phyloP scores from a whole-genome alignment of 2,329 filamentous ascomycete species.

The Spiromastix sp. region DNA sequence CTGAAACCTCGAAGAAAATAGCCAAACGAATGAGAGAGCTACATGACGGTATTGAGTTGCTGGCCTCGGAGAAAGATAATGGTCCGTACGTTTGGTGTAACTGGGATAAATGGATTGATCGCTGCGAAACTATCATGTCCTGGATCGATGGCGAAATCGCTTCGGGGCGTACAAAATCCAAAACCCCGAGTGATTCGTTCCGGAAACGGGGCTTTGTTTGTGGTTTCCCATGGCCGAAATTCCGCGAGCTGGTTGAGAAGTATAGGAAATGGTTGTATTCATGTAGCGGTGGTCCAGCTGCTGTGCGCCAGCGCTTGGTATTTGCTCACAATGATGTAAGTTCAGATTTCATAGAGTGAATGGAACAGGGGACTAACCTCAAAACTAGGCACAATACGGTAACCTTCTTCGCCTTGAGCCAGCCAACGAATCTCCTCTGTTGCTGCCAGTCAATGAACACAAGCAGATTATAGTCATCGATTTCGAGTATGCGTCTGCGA shows the following conservation, averaged over 20 bases:
- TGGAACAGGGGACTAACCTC: too few relatives aligned
- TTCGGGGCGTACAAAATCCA: conserved; percentile 32
- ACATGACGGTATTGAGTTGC: conserved; percentile 82
- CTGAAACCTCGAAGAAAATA: conserved; percentile 81
- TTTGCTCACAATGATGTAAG: conserved; percentile 97
- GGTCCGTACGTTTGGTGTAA: conserved; percentile 83
- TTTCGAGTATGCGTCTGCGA: conserved; percentile 93
- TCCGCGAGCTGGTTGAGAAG: conserved; percentile 62
- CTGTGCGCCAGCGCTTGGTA: conserved; percentile 64
- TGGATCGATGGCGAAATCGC: conserved; percentile 50
- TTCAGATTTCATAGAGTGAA: conserved; percentile 11
- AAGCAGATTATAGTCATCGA: conserved; percentile 96
- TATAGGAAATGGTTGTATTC: conserved; percentile 67
- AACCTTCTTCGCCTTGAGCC: conserved; percentile 79
- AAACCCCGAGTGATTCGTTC: conserved; percentile 46
- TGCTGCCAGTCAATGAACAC: conserved; percentile 84
- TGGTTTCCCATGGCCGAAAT: conserved; percentile 71
- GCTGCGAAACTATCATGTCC: conserved; percentile 42
- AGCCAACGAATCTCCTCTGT: conserved; percentile 64
- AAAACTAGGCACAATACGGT: conserved; percentile 79
- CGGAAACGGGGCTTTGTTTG: conserved; percentile 65
- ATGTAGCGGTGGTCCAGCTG: conserved; percentile 56
- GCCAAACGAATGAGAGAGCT: conserved; percentile 96
- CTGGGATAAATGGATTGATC: conserved; percentile 84
- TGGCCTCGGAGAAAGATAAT: conserved; percentile 63